Evolutionary conservation across 1,284 basidiomycete species (phyloP), one percentile per base, ranked within the genome.

Genomic region (Lignosus rhinocerotis): DNA sequence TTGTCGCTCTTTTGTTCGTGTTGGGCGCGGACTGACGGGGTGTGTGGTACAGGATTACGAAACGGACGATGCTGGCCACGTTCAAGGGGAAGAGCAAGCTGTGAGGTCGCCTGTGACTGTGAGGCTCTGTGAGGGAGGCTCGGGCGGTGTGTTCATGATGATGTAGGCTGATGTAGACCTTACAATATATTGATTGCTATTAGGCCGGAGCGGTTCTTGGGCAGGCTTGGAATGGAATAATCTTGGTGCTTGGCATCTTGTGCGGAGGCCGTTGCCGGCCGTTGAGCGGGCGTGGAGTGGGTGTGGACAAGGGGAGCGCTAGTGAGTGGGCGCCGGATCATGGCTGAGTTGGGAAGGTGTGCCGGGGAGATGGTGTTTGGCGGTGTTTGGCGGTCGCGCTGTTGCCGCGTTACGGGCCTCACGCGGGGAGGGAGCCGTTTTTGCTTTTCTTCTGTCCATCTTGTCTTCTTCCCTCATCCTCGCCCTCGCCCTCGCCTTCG

Each of bases 31-130:
- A 56, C 54, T 49, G 43, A 41, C 50, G 41, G 60, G 66, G 56
- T 16, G 51, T 45, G 52, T 25, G 43, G n/a, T 59, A 32, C 66
- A 92, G 90, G 54, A 91, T 92, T 65, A 86, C 85, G 66, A 92
- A 91, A 75, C 80, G 90, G 66, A 89, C 88, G 59, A 83, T 80
- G 73, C 75, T 92, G 38, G 90, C 90, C 25, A 79, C 78, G 43
- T 87, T 83, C 78, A 85, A 84, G 74, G 85, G 85, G 54, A 87
- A 86, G 73, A 73, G 76, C 63, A 87, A 84, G 71, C 70, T 87
- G 47, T 70, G 58, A 66, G n/a, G n/a, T n/a, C n/a, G n/a, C n/a
- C n/a, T n/a, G n/a, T n/a, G n/a, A n/a, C n/a, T n/a, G n/a, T n/a
- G n/a, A n/a, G n/a, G n/a, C n/a, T n/a, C n/a, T n/a, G n/a, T n/a